Conservation (phyloP, 2,329 filamentous ascomycete genomes). For the Bipolaris sorokiniana region DNA sequence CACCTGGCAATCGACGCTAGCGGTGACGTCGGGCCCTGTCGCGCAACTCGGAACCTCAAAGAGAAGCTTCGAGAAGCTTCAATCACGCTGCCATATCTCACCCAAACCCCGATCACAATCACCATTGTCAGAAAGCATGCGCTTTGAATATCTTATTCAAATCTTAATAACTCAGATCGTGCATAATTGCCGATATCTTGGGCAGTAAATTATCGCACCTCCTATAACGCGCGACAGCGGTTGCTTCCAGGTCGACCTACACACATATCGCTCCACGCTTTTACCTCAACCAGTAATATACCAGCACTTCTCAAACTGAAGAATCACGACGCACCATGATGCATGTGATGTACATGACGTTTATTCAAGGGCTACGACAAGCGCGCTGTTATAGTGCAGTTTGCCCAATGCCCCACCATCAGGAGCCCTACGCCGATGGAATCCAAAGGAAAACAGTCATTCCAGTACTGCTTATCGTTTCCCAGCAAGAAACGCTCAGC, state of each 20-base stretch:
- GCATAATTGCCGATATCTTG: constrained; percentile 1
- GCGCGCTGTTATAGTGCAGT: neutral
- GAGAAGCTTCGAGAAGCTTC: constrained; percentile 51
- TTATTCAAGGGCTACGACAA: neutral
- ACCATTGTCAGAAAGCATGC: neutral
- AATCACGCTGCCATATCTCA: constrained; percentile 7
- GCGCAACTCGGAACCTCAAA: constrained; percentile 15
- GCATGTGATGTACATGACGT: neutral
- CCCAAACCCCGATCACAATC: constrained; percentile 1
- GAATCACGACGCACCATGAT: neutral
- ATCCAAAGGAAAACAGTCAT: neutral
- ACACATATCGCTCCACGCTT: constrained; percentile 1
- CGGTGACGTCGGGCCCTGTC: constrained; percentile 25
- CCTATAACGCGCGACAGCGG: neutral
- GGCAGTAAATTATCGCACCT: constrained; percentile 2
- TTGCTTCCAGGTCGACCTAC: neutral
- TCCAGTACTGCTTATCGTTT: neutral
- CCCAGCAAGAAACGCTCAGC: neutral
- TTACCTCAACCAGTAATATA: neutral
- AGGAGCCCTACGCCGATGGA: neutral
- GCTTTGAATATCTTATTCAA: neutral
- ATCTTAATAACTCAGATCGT: neutral
- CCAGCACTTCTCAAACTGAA: neutral
- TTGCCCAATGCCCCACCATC: neutral
- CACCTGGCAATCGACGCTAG: constrained; percentile 34